phyloP scores from a whole-genome alignment of 2,329 filamentous ascomycete species.

The Diaporthe aspalathi region DNA sequence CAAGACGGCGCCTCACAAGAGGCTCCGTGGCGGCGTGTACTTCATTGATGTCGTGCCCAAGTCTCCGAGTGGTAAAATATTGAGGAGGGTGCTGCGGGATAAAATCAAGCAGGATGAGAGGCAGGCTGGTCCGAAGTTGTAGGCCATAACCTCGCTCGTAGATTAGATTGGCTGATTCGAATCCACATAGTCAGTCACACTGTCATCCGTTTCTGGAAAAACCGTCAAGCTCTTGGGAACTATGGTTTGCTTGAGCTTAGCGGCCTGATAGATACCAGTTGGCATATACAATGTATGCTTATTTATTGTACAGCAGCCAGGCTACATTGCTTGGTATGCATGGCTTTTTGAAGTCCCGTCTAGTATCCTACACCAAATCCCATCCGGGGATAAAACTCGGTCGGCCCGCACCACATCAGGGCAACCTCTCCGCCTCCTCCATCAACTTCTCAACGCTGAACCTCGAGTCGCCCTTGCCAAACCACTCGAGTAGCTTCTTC shows the following conservation, averaged over 20 bases:
- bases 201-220: not conserved
- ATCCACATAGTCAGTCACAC: not conserved
- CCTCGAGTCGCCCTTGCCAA: conserved; percentile 78
- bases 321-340: not conserved
- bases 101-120: conserved; percentile 52
- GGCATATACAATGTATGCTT: not conserved
- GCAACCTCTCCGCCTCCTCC: conserved; percentile 88
- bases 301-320: conserved; percentile 12
- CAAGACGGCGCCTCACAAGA: conserved; percentile 66
- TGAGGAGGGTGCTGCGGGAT: conserved; percentile 57
- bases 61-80: conserved; percentile 68
- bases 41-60: conserved; percentile 79
- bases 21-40: conserved; percentile 75
- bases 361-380: not conserved
- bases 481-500: conserved; percentile 81
- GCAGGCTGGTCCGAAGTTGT: conserved; percentile 54
- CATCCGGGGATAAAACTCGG: not conserved
- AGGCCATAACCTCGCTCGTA: conserved; percentile 21
- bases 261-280: not conserved
- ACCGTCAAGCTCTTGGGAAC: not conserved
- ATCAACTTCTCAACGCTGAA: conserved; percentile 89
- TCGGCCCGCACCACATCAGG: conserved; percentile 47
- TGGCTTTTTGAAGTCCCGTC: not conserved
- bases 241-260: not conserved
- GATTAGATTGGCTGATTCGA: not conserved